These are phyloP conservation scores for Penicillium sp. DNA, from an alignment of 2,329 filamentous ascomycete species.

Conservation along the genomic window DNA sequence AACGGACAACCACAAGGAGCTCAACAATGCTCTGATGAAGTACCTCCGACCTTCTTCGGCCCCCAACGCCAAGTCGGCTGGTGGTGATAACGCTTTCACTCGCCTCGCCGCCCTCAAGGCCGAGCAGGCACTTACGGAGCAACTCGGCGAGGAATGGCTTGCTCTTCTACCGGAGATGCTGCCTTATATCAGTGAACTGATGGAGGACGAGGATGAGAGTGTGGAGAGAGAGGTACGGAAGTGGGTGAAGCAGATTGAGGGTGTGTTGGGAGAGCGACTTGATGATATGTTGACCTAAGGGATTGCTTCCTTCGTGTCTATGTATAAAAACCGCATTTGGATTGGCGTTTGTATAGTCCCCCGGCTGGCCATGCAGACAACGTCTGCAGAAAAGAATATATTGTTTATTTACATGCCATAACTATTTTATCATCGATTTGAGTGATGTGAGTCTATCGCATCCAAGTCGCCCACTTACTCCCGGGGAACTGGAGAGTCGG, in stretches of 20 bases:
- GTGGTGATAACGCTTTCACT: constrained; percentile 60
- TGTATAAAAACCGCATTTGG: constrained; percentile 25
- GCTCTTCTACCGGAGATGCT: constrained; percentile 89
- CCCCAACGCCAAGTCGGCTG: constrained; percentile 24
- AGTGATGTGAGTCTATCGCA: too few species aligned
- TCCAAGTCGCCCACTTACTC: constrained; percentile 11
- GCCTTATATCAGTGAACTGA: constrained; percentile 88
- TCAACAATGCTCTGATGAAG: constrained; percentile 73
- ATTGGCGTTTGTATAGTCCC: constrained; percentile 19
- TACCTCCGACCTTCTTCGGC: constrained; percentile 60
- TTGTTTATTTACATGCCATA: neutral
- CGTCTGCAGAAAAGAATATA: constrained; percentile 12
- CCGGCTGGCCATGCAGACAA: constrained; percentile 3
- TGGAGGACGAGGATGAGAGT: constrained; percentile 92
- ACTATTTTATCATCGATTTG: neutral
- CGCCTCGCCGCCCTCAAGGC: constrained; percentile 77
- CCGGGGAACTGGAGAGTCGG: constrained; percentile 28
- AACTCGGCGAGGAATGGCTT: constrained; percentile 89
- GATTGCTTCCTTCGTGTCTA: constrained; percentile 4
- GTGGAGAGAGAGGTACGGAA: constrained; percentile 84
- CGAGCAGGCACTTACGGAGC: constrained; percentile 72
- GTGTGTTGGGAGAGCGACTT: constrained; percentile 80
- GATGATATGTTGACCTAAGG: constrained; percentile 82
- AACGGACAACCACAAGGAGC: constrained; percentile 81
- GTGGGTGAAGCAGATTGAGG: constrained; percentile 89